Evolutionary conservation across 2,329 filamentous ascomycete genomes (phyloP).

Genomic region (Ophiostoma novo-ulmi): DNA sequence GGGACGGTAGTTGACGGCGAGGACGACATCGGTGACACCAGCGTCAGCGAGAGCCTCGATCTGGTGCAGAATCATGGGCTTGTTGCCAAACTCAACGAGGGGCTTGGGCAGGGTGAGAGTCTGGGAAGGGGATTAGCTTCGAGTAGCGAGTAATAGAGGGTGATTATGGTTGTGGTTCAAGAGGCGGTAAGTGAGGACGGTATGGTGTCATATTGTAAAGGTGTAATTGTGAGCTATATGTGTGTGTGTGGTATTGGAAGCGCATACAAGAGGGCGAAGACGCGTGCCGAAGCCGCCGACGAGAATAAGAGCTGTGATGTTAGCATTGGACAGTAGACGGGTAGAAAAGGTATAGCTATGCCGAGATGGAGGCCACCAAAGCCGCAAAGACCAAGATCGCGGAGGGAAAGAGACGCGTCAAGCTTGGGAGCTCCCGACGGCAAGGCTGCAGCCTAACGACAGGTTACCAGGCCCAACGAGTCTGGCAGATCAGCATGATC

Average conservation of each 20-base stretch:
- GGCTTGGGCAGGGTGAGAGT: constrained; percentile 96
- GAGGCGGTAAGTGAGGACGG: constrained; percentile 3
- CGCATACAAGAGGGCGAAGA: constrained; percentile 83
- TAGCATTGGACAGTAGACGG: background rate
- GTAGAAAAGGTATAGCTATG: background rate
- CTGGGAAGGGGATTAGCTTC: constrained; percentile 41
- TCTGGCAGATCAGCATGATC: background rate
- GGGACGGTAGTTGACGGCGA: constrained; percentile 97
- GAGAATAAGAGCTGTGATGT: constrained; percentile 78
- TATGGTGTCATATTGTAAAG: background rate
- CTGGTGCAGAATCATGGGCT: constrained; percentile 98
- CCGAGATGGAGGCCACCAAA: background rate
- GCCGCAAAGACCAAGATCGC: background rate
- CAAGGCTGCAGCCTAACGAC: background rate
- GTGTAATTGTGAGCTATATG: background rate
- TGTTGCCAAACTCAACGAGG: constrained; percentile 96
- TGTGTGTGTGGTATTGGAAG: constrained; percentile 4
- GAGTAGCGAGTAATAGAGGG: background rate
- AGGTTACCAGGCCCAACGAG: background rate
- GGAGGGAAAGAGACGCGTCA: background rate
- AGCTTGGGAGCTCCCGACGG: constrained; percentile 10
- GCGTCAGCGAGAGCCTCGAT: constrained; percentile 89
- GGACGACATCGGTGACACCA: constrained; percentile 93
- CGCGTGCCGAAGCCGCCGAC: constrained; percentile 98
- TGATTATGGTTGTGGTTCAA: constrained; percentile 9